A percentile compares a stretch with the other conserved stretches of the same genome.
Evolutionary conservation across 106 monocot species (phyloP).

Genomic region (Dioscorea zingiberensis): DNA sequence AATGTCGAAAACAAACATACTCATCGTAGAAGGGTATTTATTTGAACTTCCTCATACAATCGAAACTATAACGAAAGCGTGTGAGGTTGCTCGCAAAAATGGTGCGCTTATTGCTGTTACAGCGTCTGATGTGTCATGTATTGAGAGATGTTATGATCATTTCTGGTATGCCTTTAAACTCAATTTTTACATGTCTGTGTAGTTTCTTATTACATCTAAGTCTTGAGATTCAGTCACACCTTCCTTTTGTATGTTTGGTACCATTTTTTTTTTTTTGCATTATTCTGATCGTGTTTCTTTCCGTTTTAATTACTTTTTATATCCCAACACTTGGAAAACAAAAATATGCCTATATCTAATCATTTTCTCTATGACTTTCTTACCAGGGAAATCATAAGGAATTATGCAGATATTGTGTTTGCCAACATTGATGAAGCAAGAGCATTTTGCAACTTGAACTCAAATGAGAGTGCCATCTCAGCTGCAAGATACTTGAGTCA

Average conservation of each 20-base stretch:
- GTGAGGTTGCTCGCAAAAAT: conserved; percentile 69
- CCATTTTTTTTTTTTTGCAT: no score
- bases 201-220: not conserved
- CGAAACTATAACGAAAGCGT: conserved; percentile 68
- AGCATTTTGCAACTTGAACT: conserved; percentile 48
- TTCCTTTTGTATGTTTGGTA: not conserved
- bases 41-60: conserved; percentile 85
- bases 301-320: no score
- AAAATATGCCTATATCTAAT: no score
- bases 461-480: conserved; percentile 47
- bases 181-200: not conserved
- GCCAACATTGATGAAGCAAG: conserved; percentile 73
- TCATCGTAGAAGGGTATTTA: conserved; percentile 89
- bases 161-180: conserved; percentile 53
- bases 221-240: not conserved
- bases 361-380: not conserved
- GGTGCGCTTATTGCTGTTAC: conserved; percentile 91
- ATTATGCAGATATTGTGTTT: conserved; percentile 82
- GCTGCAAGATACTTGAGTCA: conserved; percentile 73
- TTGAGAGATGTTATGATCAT: conserved; percentile 69
- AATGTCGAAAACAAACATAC: conserved; percentile 75
- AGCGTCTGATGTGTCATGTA: conserved; percentile 91
- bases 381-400: conserved; percentile 74
- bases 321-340: no score
- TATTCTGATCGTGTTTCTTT: no score